Conservation (phyloP, 768 basidiomycete species). For the Sarcodon sp. region DNA sequence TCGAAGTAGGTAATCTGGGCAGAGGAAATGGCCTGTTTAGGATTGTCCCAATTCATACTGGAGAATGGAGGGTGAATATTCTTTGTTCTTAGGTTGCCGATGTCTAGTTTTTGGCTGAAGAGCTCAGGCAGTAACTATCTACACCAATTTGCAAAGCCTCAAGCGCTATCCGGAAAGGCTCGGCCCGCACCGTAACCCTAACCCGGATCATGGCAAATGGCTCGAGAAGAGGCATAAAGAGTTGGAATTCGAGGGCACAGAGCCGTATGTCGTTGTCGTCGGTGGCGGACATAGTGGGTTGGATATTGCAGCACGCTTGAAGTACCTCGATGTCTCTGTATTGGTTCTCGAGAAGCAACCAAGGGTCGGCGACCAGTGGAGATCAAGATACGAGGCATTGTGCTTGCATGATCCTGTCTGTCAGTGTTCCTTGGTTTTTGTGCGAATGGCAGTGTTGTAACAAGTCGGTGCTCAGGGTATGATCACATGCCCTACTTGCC, state of each 20-base stretch:
- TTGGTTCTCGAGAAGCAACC: constrained; percentile 45
- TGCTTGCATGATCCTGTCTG: constrained; percentile 42
- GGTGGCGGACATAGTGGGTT: constrained; percentile 62
- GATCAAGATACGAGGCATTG: constrained; percentile 43
- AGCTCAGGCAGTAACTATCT: constrained; percentile 36
- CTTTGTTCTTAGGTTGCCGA: constrained; percentile 28
- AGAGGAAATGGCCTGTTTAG: constrained; percentile 25
- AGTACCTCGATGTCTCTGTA: constrained; percentile 32
- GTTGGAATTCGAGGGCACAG: constrained; percentile 25
- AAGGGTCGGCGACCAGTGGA: constrained; percentile 46
- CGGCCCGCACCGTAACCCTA: constrained; percentile 18
- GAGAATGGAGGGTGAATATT: constrained; percentile 33
- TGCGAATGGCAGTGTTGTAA: background rate
- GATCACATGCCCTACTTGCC: background rate
- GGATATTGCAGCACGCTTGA: constrained; percentile 51
- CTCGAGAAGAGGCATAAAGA: constrained; percentile 21
- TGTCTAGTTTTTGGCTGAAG: constrained; percentile 25
- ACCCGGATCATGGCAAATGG: constrained; percentile 29
- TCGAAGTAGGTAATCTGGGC: constrained; percentile 23
- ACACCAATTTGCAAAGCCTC: constrained; percentile 38
- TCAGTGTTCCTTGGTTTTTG: constrained; percentile 10
- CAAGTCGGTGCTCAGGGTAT: background rate
- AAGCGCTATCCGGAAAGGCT: constrained; percentile 29
- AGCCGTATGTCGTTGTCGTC: constrained; percentile 42
- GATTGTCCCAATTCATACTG: constrained; percentile 27